phyloP scores from a whole-genome alignment of 139 green algal species.

The Mychonastes homosphaera region DNA sequence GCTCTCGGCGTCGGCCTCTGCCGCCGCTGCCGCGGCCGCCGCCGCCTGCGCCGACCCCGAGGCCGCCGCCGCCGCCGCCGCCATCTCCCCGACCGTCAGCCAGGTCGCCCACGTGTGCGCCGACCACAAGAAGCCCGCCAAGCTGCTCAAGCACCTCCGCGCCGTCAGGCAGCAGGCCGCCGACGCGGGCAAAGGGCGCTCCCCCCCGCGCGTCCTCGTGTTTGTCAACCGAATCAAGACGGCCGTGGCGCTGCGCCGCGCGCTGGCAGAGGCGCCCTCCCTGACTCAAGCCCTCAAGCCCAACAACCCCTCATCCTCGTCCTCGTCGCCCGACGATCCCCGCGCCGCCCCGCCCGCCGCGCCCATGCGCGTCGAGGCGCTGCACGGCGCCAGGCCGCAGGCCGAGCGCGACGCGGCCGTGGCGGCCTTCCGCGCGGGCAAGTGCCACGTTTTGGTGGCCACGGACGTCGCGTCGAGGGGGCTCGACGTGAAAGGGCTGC shows the following conservation, averaged over 20 bases:
- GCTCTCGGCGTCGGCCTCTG: background rate
- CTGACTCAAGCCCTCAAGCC: background rate
- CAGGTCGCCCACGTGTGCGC: conserved; percentile 93
- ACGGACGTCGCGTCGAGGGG: conserved; percentile 74
- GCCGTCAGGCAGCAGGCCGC: conserved; percentile 41
- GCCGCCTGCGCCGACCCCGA: background rate
- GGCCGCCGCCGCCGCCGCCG: background rate
- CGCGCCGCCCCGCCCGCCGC: too few species aligned
- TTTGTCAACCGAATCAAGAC: conserved; percentile 84
- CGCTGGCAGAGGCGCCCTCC: background rate
- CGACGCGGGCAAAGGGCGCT: conserved; percentile 36
- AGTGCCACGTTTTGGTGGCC: conserved; percentile 65
- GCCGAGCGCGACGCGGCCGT: conserved; percentile 59
- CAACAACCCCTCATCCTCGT: background rate
- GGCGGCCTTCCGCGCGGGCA: conserved; percentile 52
- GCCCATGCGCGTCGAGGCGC: conserved; percentile 29
- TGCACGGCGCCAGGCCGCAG: conserved; percentile 73
- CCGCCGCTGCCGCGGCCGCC: too few species aligned
- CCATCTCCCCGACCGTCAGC: background rate
- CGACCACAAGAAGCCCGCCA: conserved; percentile 78
- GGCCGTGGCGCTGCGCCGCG: too few species aligned
- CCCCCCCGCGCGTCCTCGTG: conserved; percentile 61
- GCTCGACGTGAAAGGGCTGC: conserved; percentile 65
- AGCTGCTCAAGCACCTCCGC: conserved; percentile 67
- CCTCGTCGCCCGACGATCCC: background rate